A percentile compares a stretch with the other conserved stretches of the same genome.
Evolutionary conservation across 345 rosid species (phyloP).

Genomic region (Cardamine chenopodiifolia): DNA sequence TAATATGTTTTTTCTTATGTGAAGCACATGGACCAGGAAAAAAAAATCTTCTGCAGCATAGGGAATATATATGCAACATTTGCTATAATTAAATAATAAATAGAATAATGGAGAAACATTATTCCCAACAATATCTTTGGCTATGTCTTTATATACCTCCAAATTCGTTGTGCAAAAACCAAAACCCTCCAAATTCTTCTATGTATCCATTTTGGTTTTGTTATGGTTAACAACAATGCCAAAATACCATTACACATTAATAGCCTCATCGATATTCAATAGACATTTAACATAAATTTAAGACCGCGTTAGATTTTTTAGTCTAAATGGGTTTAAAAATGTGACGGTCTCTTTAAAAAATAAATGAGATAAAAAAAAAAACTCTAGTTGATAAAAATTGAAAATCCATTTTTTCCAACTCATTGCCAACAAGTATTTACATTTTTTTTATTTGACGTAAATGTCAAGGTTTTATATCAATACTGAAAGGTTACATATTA

Average conservation of each 20-base stretch:
- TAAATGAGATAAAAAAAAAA: no score
- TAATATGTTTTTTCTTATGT: not conserved
- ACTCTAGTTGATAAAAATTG: no score
- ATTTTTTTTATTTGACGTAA: no score
- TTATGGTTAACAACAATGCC: not conserved
- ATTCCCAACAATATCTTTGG: constrained; percentile 11
- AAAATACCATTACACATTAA: not conserved
- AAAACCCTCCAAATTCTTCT: not conserved
- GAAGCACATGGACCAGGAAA: constrained; percentile 18
- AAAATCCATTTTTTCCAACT: no score
- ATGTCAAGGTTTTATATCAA: no score
- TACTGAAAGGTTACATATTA: no score
- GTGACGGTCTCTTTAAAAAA: no score
- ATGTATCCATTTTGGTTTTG: not conserved
- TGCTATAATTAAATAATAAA: not conserved
- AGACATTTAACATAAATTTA: not conserved
- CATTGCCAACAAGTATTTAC: no score
- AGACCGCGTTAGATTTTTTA: not conserved
- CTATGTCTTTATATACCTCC: not conserved
- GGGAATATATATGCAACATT: constrained; percentile 9
- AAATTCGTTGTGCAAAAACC: not conserved
- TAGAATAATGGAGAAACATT: not conserved
- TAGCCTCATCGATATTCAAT: not conserved
- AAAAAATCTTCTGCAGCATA: constrained; percentile 1
- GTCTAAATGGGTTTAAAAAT: no score